Base-by-base conservation (phyloP, 352 stramenopile species). In the Phytopythium cucurbitacearum region DNA sequence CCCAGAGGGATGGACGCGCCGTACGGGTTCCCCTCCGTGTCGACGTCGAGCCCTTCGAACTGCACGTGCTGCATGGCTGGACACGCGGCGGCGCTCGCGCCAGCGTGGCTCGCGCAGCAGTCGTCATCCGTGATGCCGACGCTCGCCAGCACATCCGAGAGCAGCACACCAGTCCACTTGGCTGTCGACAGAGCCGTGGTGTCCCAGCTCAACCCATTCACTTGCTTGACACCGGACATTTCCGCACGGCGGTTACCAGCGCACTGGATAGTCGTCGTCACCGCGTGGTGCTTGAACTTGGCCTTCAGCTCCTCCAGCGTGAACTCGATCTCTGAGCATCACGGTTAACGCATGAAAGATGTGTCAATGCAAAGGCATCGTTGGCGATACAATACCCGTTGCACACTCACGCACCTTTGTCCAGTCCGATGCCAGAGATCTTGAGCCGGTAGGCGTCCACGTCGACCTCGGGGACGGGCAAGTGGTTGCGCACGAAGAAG, bases 401-500 rank as follows among this genome's bases (percentile, higher is more conserved):
- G 21, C 21, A 28, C 21, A 28, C 21, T 28, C 21, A 28, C 21
- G 62, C 43, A 51, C 57, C 71, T 32, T 78, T 77, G 7, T 55
- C 58, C 21, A 94, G 55, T 1, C 84, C 85, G 4, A 89, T 56
- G 13, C 84, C 85, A 1, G 71, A 42, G 48, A 96, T 73, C 53
- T 89, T 84, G 33, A 96, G 65, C 7, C 58, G 71, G 60, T 81
- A 91, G 3, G 69, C 67, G 7, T 87, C 68, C 4, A 65, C 55
- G 43, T 93, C 72, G 16, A 95, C 70, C 7, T 96, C 63, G 0
- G 97, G 97, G 2, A 99, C 97, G 2, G 97, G 96, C 59, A 99
- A 81, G 69, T 99, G 97, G 78, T 99, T 97, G 4, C 97, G 77
- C 58, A 98, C 96, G 65, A 98, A 99, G 71, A 98, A 99, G 9